These are phyloP conservation scores for Cenchrus americanus DNA, from an alignment of 176 grass and related monocot species.

Conservation along the genomic window DNA sequence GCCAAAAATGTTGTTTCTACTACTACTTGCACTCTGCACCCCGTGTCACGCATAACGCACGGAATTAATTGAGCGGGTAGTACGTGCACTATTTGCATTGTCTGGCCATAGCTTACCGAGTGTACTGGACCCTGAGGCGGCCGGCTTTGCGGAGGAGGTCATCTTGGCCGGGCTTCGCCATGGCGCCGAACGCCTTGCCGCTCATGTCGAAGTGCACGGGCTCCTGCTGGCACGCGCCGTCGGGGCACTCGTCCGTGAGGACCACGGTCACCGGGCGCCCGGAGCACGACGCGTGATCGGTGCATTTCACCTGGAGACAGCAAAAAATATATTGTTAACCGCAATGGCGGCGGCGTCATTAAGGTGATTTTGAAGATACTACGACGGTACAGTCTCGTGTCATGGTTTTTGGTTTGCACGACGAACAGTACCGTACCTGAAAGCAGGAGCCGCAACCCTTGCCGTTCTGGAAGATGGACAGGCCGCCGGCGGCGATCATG, in stretches of 20 bases:
- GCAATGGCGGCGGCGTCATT: background rate
- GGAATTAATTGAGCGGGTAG: too few relatives aligned
- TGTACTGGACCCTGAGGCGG: constrained; percentile 58
- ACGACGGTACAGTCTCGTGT: too few relatives aligned
- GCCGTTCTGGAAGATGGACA: constrained; percentile 69
- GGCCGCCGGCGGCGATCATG: constrained; percentile 71
- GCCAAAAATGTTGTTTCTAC: background rate
- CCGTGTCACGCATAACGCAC: too few relatives aligned
- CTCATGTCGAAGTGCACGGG: constrained; percentile 75
- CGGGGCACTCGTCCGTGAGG: constrained; percentile 69
- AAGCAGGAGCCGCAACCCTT: constrained; percentile 83
- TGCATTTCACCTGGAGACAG: constrained; percentile 59
- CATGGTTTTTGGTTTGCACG: background rate
- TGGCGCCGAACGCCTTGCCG: constrained; percentile 68
- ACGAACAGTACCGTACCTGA: constrained; percentile 43
- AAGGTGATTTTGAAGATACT: background rate
- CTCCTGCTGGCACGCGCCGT: constrained; percentile 42
- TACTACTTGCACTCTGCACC: background rate
- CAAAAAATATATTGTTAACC: background rate
- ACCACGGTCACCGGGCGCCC: constrained; percentile 62
- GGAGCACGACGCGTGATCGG: constrained; percentile 53
- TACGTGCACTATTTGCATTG: background rate
- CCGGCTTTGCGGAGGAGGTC: constrained; percentile 69
- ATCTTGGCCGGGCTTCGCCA: constrained; percentile 52
- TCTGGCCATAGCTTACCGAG: constrained; percentile 22